These are phyloP conservation scores for Nicotiana tomentosiformis DNA, from an alignment of 257 asterid species.

Conservation along the genomic window DNA sequence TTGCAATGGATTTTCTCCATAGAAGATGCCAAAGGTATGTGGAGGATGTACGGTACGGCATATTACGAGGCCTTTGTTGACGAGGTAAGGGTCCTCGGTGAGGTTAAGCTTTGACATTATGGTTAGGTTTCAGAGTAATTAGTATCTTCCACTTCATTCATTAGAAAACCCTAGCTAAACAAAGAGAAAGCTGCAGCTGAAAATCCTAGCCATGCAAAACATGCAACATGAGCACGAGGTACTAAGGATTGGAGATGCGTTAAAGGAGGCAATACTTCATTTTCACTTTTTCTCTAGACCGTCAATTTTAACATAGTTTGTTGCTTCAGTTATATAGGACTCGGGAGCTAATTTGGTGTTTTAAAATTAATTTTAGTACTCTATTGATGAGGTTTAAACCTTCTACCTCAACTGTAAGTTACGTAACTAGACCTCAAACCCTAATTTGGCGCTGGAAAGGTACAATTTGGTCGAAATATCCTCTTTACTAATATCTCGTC, in stretches of 20 bases:
- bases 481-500: too few relatives aligned
- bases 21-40: conserved; percentile 63
- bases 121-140: too few relatives aligned
- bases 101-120: not conserved
- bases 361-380: too few relatives aligned
- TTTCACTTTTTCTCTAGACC: not conserved
- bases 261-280: not conserved
- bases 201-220: not conserved
- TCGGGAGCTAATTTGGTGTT: too few relatives aligned
- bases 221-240: not conserved
- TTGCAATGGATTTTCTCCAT: conserved; percentile 61
- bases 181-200: not conserved
- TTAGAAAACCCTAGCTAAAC: not conserved
- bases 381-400: too few relatives aligned
- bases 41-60: conserved; percentile 27
- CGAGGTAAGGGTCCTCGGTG: not conserved
- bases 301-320: conserved; percentile 18
- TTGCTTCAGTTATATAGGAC: not conserved
- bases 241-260: conserved; percentile 10
- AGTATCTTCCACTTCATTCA: not conserved
- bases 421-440: too few relatives aligned
- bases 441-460: too few relatives aligned
- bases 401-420: too few relatives aligned
- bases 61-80: conserved; percentile 9
- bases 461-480: too few relatives aligned